Evolutionary conservation across 2,329 filamentous ascomycete species (phyloP).

Genomic region (Cephalotrichum gorgonifer): DNA sequence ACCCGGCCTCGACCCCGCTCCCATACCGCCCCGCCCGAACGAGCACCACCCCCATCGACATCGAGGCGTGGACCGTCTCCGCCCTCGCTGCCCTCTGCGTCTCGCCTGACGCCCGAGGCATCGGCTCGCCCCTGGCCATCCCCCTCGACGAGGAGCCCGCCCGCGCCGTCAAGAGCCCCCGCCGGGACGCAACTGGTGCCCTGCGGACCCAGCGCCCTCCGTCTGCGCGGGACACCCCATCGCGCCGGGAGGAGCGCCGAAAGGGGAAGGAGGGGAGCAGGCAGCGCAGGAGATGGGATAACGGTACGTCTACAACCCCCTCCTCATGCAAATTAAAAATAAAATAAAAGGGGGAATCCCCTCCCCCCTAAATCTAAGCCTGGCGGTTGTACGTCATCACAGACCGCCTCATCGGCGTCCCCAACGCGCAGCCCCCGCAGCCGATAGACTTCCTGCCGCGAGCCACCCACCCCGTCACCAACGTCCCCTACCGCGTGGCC

Average conservation of each 20-base stretch:
- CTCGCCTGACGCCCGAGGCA: slow-evolving; percentile 45
- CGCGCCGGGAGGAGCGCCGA: slow-evolving; percentile 61
- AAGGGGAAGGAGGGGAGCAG: slow-evolving; percentile 88
- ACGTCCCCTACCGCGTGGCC: slow-evolving; percentile 82
- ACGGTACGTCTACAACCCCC: slow-evolving; percentile 45
- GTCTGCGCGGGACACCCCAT: slow-evolving; percentile 42
- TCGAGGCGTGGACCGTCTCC: slow-evolving; percentile 57
- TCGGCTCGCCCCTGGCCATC: slow-evolving; percentile 58
- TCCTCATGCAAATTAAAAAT: background rate
- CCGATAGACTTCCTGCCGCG: slow-evolving; percentile 74
- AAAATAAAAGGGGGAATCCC: background rate
- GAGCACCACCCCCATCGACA: slow-evolving; percentile 32
- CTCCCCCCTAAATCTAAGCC: background rate
- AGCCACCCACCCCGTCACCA: slow-evolving; percentile 68
- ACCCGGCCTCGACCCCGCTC: slow-evolving; percentile 11
- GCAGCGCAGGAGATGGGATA: slow-evolving; percentile 86
- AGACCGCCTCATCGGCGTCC: slow-evolving; percentile 83
- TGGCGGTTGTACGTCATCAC: slow-evolving; percentile 5
- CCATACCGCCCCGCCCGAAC: background rate
- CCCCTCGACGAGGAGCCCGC: slow-evolving; percentile 52
- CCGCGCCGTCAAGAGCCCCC: background rate
- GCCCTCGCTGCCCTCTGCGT: slow-evolving; percentile 46
- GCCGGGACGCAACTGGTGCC: background rate
- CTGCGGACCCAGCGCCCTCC: slow-evolving; percentile 31
- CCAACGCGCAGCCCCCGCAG: slow-evolving; percentile 72